phyloP scores from a whole-genome alignment of 139 green algal species.

The Yamagishiella unicocca region DNA sequence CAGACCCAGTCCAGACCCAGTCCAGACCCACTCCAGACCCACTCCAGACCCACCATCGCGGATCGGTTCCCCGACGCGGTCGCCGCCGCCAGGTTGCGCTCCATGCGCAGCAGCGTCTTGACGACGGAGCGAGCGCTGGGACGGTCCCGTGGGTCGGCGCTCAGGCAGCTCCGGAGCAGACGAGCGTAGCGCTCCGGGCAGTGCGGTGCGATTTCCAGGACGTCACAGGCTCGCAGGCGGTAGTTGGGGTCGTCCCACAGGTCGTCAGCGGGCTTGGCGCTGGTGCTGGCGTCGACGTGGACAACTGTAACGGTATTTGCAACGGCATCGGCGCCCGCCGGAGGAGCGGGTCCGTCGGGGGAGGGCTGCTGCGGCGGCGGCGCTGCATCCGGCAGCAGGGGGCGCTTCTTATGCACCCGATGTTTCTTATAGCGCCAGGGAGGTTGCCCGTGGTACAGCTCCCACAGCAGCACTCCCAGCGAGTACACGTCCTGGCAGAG shows the following conservation, averaged over 20 bases:
- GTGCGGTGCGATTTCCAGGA: neutral
- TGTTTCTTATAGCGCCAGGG: constrained; percentile 10
- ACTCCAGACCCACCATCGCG: neutral
- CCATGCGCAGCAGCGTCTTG: constrained; percentile 19
- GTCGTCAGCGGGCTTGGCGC: neutral
- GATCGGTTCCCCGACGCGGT: neutral
- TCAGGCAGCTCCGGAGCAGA: constrained; percentile 14
- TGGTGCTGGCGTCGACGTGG: too few species aligned
- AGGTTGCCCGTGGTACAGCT: constrained; percentile 37
- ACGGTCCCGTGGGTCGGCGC: neutral
- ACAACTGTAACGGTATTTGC: too few species aligned
- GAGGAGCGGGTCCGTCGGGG: too few species aligned
- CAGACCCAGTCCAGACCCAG: too few species aligned
- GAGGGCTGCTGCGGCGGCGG: too few species aligned
- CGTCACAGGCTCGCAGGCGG: constrained; percentile 9
- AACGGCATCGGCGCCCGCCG: too few species aligned
- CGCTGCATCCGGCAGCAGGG: neutral
- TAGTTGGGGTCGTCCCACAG: constrained; percentile 18
- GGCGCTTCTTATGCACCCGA: neutral
- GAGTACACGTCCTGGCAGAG: constrained; percentile 48
- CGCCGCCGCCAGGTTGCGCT: constrained; percentile 7
- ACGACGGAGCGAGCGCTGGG: neutral
- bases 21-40: too few species aligned
- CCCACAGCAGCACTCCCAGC: constrained; percentile 40
- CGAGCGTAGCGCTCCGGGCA: constrained; percentile 17